Percentiles rank a stretch among this genome's conserved stretches.
These are phyloP conservation scores for Tylopilus vinaceipallidus DNA, from an alignment of 768 basidiomycete genomes.

Conservation along the genomic window DNA sequence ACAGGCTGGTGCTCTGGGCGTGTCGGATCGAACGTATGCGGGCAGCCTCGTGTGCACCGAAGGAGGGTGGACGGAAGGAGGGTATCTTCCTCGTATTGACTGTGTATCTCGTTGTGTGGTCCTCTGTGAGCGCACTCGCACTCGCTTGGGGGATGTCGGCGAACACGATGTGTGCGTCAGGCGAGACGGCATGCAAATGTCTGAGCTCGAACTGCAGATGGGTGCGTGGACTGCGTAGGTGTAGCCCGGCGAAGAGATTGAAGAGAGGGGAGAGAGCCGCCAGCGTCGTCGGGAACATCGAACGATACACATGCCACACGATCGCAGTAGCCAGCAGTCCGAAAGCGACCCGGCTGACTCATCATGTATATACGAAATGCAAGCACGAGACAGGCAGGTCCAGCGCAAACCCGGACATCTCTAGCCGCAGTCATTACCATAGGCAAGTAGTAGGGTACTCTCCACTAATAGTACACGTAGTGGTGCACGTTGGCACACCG, in stretches of 20 bases:
- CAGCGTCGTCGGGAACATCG: slow-evolving; percentile 42
- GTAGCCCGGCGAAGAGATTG: slow-evolving; percentile 15
- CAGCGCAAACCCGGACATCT: background rate
- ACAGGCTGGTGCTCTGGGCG: slow-evolving; percentile 44
- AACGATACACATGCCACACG: slow-evolving; percentile 6
- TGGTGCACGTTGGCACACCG: background rate
- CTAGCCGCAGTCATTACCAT: slow-evolving; percentile 1
- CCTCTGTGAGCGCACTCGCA: slow-evolving; percentile 6
- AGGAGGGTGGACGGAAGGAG: slow-evolving; percentile 48
- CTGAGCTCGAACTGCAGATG: slow-evolving; percentile 54
- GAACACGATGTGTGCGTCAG: slow-evolving; percentile 50
- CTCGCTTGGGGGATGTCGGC: slow-evolving; percentile 40
- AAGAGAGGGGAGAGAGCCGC: slow-evolving; percentile 47
- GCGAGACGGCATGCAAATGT: slow-evolving; percentile 57
- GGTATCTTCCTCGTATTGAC: slow-evolving; percentile 38
- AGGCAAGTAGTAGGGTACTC: slow-evolving; percentile 13
- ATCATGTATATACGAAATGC: too few relatives aligned
- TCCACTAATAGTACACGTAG: slow-evolving; percentile 9
- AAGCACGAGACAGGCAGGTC: too few relatives aligned
- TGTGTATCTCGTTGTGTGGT: slow-evolving; percentile 30
- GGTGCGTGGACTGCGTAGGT: slow-evolving; percentile 1
- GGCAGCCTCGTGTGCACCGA: slow-evolving; percentile 41
- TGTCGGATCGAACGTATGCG: slow-evolving; percentile 44
- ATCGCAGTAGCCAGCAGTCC: background rate
- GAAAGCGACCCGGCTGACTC: slow-evolving; percentile 15